A percentile compares a stretch with the other conserved stretches of the same genome.
phyloP scores from a whole-genome alignment of 805 yeast genomes.

The Tetrapisispora taiwanensis region DNA sequence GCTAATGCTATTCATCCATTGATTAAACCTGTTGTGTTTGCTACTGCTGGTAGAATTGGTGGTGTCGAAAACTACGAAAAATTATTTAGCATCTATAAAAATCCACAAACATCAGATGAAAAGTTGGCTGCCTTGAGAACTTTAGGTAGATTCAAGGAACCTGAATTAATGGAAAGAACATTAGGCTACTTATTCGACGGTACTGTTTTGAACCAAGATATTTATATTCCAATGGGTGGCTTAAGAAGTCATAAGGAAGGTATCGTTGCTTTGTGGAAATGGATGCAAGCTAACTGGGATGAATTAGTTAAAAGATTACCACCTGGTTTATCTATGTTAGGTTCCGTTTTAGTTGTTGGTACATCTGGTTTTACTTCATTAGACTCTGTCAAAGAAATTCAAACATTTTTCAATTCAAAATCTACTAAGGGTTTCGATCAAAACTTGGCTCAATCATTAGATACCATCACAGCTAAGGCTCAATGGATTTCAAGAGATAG shows the following conservation, averaged over 20 bases:
- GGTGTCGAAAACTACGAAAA: constrained; percentile 52
- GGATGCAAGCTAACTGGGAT: constrained; percentile 71
- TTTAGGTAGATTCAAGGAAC: constrained; percentile 53
- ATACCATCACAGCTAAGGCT: constrained; percentile 45
- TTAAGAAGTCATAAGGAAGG: constrained; percentile 55
- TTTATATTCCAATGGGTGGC: constrained; percentile 68
- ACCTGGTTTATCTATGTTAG: constrained; percentile 71
- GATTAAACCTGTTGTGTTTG: constrained; percentile 56
- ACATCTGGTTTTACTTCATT: constrained; percentile 52
- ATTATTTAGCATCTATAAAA: constrained; percentile 48
- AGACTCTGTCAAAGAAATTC: constrained; percentile 42
- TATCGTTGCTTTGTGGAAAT: constrained; percentile 57
- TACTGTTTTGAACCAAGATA: constrained; percentile 58
- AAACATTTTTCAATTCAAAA: constrained; percentile 41
- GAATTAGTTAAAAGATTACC: constrained; percentile 57
- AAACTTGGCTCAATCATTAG: constrained; percentile 55
- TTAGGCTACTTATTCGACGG: constrained; percentile 48
- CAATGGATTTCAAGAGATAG: constrained; percentile 52
- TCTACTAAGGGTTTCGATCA: constrained; percentile 57
- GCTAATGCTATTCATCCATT: constrained; percentile 63
- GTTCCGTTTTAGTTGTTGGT: constrained; percentile 55
- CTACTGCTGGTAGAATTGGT: constrained; percentile 57
- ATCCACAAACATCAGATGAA: constrained; percentile 53
- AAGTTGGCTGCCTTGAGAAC: constrained; percentile 59
- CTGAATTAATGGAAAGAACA: constrained; percentile 45